Conservation (phyloP, 352 stramenopile genomes). For the Phytophthora pini region DNA sequence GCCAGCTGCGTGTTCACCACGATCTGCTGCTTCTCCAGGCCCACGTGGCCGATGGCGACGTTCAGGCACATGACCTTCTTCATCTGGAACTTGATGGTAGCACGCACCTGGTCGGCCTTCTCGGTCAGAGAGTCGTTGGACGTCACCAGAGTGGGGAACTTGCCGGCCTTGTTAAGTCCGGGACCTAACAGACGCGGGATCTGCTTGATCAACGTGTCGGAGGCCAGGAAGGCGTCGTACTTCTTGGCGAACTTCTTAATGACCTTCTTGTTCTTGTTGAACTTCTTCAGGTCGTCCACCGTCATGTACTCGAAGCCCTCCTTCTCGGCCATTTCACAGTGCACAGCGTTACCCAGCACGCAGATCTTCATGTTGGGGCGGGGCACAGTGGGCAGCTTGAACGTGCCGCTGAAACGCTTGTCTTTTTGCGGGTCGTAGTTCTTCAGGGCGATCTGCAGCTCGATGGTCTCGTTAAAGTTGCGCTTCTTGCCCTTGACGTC, state of each 20-base stretch:
- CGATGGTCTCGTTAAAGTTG: constrained; percentile 99
- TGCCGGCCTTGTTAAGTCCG: constrained; percentile 98
- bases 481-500: constrained; percentile 99
- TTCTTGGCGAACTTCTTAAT: constrained; percentile 99
- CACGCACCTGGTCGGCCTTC: constrained; percentile 98
- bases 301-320: constrained; percentile 98
- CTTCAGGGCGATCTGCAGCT: constrained; percentile 99
- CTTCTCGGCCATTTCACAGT: constrained; percentile 99
- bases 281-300: constrained; percentile 99
- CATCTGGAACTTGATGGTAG: constrained; percentile 99
- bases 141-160: constrained; percentile 98
- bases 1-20: constrained; percentile 98
- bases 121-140: constrained; percentile 96
- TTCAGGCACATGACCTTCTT: constrained; percentile 99
- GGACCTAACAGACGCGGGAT: constrained; percentile 99
- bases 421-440: constrained; percentile 99
- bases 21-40: constrained; percentile 95
- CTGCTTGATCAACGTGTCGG: constrained; percentile 99
- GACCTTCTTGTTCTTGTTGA: constrained; percentile 99
- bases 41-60: constrained; percentile 98
- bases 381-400: constrained; percentile 97
- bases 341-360: constrained; percentile 98
- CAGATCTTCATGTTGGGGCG: constrained; percentile 97
- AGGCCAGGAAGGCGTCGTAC: constrained; percentile 99
- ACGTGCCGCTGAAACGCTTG: constrained; percentile 99